Base-by-base conservation (phyloP, 768 basidiomycete genomes). In the Brasilioporus rufonigricans region DNA sequence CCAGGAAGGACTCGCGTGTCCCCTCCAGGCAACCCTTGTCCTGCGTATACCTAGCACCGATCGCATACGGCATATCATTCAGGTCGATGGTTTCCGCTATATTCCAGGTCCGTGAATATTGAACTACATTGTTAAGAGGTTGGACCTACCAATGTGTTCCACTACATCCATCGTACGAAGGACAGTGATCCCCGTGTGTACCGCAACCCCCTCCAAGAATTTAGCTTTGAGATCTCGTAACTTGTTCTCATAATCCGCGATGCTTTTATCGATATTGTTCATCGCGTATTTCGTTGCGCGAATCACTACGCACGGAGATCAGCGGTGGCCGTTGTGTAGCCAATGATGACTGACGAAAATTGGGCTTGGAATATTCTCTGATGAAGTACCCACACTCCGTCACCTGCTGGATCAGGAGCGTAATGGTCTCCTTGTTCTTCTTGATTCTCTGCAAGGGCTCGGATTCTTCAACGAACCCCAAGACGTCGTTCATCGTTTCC, bases 351-450 rank as follows among this genome's bases (percentile, higher is more conserved):
- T 38, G 11, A 50, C 48, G 26, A 23, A 51, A 51, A 18, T 51
- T 26, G 18, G 18, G 40, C 14, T 43, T 43, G 21, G 18, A 24
- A 21, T 39, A 39, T 39, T 43, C 50, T 6, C 23, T n/a, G 50
- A 51, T 51, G 50, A 51, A 51, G 31, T 50, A 41, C 14, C 39
- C 29, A 16, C 48, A 40, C 29, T 50, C 48, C 16, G 39, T 50
- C 48, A 50, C 39, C 39, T 50, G 49, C 11, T 50, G 39, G 23
- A 43, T 12, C 18, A 50, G 27, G n/a, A 41, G 29, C 5, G 29
- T 50, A 29, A 24, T 24, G 8, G 21, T 32, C 39, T 50, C 32
- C 2, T 31, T 16, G 39, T 40, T 10, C 2, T 19, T 7, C 9
- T 50, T 16, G 21, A 50, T 23, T 21, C 3, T 10, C 39, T 50